Percentiles rank a stretch among this genome's conserved stretches.
Conservation (phyloP, 495 filamentous ascomycete species). For the Podospora pseudopauciseta region DNA sequence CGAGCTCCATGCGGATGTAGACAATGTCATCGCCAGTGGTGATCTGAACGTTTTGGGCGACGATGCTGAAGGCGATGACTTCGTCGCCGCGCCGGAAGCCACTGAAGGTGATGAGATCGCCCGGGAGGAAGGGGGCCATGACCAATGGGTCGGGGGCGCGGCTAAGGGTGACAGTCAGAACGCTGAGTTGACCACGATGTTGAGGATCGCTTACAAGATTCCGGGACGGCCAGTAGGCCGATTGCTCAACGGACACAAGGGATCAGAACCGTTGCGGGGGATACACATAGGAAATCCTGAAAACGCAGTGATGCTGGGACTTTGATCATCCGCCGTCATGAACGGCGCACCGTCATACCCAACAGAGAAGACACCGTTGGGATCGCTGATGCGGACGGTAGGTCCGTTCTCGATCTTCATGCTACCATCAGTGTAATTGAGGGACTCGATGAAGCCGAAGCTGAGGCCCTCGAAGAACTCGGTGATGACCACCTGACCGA, state of each 20-base stretch:
- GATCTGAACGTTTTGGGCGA: slow-evolving; percentile 32
- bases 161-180: slow-evolving; percentile 24
- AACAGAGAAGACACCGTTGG: slow-evolving; percentile 30
- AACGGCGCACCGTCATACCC: slow-evolving; percentile 25
- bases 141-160: slow-evolving; percentile 27
- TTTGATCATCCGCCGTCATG: slow-evolving; percentile 37
- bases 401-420: slow-evolving; percentile 33
- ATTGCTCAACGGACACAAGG: background rate
- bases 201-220: too few relatives aligned
- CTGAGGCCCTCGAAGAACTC: slow-evolving; percentile 28
- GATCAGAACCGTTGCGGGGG: slow-evolving; percentile 30
- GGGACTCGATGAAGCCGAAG: slow-evolving; percentile 31
- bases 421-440: slow-evolving; percentile 23
- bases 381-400: slow-evolving; percentile 35
- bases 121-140: slow-evolving; percentile 35
- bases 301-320: slow-evolving; percentile 35
- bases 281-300: slow-evolving; percentile 42
- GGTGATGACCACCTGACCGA: slow-evolving; percentile 31
- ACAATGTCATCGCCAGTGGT: slow-evolving; percentile 18
- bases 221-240: too few relatives aligned
- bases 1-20: slow-evolving; percentile 33
- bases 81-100: slow-evolving; percentile 25
- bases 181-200: slow-evolving; percentile 16
- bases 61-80: slow-evolving; percentile 27
- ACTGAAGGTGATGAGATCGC: slow-evolving; percentile 34